Conservation (phyloP, 257 asterid species). For the Solanum medicagineum region DNA sequence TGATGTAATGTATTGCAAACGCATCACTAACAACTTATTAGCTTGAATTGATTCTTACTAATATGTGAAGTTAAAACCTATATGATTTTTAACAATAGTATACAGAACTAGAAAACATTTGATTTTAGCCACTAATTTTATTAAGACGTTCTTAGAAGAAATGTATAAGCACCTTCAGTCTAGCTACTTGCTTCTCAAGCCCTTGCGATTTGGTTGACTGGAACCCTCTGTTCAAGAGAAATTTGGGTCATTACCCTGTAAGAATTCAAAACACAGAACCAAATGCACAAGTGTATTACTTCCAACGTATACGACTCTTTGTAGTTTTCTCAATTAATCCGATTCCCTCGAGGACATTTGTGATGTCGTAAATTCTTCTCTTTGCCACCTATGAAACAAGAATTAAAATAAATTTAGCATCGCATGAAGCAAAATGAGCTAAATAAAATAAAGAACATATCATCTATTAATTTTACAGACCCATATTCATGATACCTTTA, state of each 20-base stretch:
- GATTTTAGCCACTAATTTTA: background rate
- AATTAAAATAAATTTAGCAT: background rate
- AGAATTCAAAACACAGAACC: background rate
- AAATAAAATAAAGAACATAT: background rate
- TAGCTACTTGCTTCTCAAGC: slow-evolving; percentile 22
- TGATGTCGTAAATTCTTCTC: slow-evolving; percentile 83
- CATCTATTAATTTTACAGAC: background rate
- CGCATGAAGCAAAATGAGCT: background rate
- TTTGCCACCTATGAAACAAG: slow-evolving; percentile 55
- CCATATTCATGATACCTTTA: background rate
- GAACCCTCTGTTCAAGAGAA: slow-evolving; percentile 36
- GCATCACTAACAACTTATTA: background rate
- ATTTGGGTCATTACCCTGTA: slow-evolving; percentile 10
- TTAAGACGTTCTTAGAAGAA: background rate
- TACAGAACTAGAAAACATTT: background rate
- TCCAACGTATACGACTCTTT: slow-evolving; percentile 70
- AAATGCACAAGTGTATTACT: slow-evolving; percentile 23
- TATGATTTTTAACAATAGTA: background rate
- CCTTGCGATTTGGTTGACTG: slow-evolving; percentile 20
- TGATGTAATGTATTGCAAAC: background rate
- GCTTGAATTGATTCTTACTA: background rate
- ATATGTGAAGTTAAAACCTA: background rate
- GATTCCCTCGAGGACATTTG: slow-evolving; percentile 88
- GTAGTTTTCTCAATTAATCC: slow-evolving; percentile 65
- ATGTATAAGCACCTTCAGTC: slow-evolving; percentile 38